phyloP scores from a whole-genome alignment of 192 early-diverging fungal genomes.

The Backusella sp. region DNA sequence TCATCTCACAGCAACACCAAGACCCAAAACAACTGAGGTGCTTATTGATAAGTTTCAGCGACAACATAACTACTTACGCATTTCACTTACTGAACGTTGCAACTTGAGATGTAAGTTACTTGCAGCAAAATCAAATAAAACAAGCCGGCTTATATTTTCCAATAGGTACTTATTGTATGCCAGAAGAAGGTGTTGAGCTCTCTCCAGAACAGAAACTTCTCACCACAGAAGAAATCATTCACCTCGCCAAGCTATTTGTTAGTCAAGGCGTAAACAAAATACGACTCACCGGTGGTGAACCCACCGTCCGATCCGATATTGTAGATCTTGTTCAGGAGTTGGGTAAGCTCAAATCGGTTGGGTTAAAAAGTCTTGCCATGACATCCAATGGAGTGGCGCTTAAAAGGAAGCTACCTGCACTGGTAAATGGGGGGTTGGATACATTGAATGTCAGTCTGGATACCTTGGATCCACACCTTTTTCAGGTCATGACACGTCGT shows the following conservation, averaged over 20 bases:
- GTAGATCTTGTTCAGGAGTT: constrained; percentile 81
- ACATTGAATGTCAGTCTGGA: constrained; percentile 91
- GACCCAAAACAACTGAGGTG: neutral
- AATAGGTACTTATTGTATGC: constrained; percentile 95
- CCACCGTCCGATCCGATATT: constrained; percentile 90
- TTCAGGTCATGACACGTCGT: constrained; percentile 87
- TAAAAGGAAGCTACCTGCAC: constrained; percentile 72
- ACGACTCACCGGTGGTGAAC: constrained; percentile 94
- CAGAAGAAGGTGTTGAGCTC: constrained; percentile 77
- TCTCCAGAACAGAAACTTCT: constrained; percentile 70
- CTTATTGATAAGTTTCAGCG: constrained; percentile 48
- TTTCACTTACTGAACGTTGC: constrained; percentile 93
- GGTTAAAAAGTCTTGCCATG: constrained; percentile 82
- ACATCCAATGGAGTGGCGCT: constrained; percentile 95
- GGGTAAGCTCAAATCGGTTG: constrained; percentile 66
- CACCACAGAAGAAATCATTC: constrained; percentile 79
- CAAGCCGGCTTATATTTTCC: neutral
- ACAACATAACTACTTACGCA: constrained; percentile 91
- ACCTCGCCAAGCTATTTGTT: constrained; percentile 83
- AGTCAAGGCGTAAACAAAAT: constrained; percentile 90
- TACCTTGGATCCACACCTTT: constrained; percentile 83
- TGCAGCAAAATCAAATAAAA: neutral
- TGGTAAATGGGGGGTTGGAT: constrained; percentile 78
- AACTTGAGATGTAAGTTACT: constrained; percentile 81
- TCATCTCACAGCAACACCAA: neutral